These are phyloP conservation scores for Sicyos baderoa DNA, from an alignment of 306 rosid species.

Conservation along the genomic window DNA sequence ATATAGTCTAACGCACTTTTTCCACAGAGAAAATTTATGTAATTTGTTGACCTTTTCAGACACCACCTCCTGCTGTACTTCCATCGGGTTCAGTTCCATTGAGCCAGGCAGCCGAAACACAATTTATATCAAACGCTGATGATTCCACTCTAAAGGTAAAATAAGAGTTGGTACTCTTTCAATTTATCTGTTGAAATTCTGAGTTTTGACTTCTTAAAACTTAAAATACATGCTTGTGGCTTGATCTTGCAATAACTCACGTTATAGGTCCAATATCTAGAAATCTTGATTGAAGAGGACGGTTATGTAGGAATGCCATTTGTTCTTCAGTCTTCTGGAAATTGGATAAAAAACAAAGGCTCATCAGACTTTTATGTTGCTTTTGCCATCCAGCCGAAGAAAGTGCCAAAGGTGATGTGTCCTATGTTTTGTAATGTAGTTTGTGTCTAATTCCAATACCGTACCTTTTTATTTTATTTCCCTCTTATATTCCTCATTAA, in stretches of 20 bases:
- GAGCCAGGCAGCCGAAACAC: slow-evolving; percentile 54
- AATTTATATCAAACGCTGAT: slow-evolving; percentile 34
- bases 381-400: slow-evolving; percentile 42
- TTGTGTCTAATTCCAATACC: slow-evolving; percentile 21
- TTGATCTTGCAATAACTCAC: slow-evolving; percentile 20
- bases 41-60: slow-evolving; percentile 44
- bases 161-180: slow-evolving; percentile 21
- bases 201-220: slow-evolving; percentile 22
- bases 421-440: slow-evolving; percentile 13
- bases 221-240: slow-evolving; percentile 18
- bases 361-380: slow-evolving; percentile 71
- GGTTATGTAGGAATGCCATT: slow-evolving; percentile 70
- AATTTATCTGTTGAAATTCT: slow-evolving; percentile 21
- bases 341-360: slow-evolving; percentile 82
- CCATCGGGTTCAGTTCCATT: slow-evolving; percentile 65
- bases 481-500: slow-evolving; percentile 16
- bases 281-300: slow-evolving; percentile 57
- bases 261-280: slow-evolving; percentile 69
- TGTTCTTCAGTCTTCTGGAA: slow-evolving; percentile 54
- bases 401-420: slow-evolving; percentile 52
- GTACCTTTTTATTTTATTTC: neutral
- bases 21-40: slow-evolving; percentile 13
- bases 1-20: slow-evolving; percentile 19
- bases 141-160: slow-evolving; percentile 51
- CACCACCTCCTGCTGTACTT: slow-evolving; percentile 56